Percentiles rank a stretch among this genome's conserved stretches.
Conservation (phyloP, 1,139 yeast species). For the Debaryomyces sp. region DNA sequence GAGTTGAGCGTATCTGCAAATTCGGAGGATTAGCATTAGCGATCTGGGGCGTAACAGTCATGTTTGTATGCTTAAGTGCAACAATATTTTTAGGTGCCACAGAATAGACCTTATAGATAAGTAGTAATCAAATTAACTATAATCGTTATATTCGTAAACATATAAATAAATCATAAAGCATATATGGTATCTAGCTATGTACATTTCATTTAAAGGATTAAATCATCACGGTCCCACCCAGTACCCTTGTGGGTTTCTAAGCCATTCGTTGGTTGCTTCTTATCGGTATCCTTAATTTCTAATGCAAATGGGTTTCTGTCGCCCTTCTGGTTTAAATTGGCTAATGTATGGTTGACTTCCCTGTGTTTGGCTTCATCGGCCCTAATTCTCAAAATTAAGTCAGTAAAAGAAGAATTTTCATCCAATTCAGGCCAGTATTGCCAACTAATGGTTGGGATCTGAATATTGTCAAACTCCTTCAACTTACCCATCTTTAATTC, state of each 20-base stretch:
- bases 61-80: constrained; percentile 77
- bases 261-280: constrained; percentile 60
- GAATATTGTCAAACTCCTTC: constrained; percentile 46
- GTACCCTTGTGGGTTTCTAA: constrained; percentile 47
- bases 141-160: not conserved
- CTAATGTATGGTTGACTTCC: constrained; percentile 77
- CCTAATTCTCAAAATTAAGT: constrained; percentile 57
- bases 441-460: constrained; percentile 60
- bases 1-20: constrained; percentile 48
- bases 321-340: constrained; percentile 53
- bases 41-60: constrained; percentile 77
- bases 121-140: not conserved
- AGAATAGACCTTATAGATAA: constrained; percentile 25
- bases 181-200: not conserved
- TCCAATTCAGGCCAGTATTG: constrained; percentile 63
- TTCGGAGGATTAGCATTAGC: constrained; percentile 63
- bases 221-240: constrained; percentile 71
- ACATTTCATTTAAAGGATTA: constrained; percentile 17
- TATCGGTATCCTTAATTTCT: constrained; percentile 33
- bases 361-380: constrained; percentile 77
- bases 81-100: constrained; percentile 67
- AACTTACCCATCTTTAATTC: constrained; percentile 56
- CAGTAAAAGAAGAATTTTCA: constrained; percentile 56
- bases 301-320: constrained; percentile 76
- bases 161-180: not conserved